Conservation (phyloP, 1,139 yeast species). For the Lodderomyces metapsilosis region DNA sequence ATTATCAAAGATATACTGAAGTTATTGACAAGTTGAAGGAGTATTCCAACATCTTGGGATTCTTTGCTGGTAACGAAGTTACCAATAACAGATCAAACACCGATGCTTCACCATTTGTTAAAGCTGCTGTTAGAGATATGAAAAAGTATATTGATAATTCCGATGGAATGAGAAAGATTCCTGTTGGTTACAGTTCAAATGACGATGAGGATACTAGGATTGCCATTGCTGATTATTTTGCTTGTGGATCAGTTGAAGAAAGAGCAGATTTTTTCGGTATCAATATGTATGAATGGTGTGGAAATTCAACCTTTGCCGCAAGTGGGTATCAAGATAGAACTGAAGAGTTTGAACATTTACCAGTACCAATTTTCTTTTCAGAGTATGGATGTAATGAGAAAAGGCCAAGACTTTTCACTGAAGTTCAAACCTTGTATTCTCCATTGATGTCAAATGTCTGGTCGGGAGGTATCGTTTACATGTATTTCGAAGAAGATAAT, state of each 20-base stretch:
- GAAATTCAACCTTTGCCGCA: slow-evolving; percentile 59
- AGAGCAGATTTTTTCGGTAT: slow-evolving; percentile 90
- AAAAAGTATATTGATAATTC: slow-evolving; percentile 68
- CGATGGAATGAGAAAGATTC: slow-evolving; percentile 70
- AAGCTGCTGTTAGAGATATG: slow-evolving; percentile 91
- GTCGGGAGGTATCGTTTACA: slow-evolving; percentile 91
- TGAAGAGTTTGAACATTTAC: slow-evolving; percentile 57
- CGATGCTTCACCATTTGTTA: slow-evolving; percentile 71
- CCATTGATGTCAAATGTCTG: slow-evolving; percentile 57
- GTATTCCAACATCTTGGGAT: slow-evolving; percentile 85
- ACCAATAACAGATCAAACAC: slow-evolving; percentile 55
- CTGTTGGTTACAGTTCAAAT: slow-evolving; percentile 93
- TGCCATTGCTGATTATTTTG: slow-evolving; percentile 78
- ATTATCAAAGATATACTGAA: slow-evolving; percentile 71
- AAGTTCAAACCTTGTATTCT: slow-evolving; percentile 53
- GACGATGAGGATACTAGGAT: slow-evolving; percentile 71
- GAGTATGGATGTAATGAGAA: slow-evolving; percentile 79
- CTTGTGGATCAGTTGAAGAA: slow-evolving; percentile 65
- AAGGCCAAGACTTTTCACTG: slow-evolving; percentile 63
- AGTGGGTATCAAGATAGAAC: slow-evolving; percentile 73
- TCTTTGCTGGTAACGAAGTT: slow-evolving; percentile 91
- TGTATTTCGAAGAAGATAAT: slow-evolving; percentile 83
- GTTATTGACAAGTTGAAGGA: slow-evolving; percentile 80
- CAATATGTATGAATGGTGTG: slow-evolving; percentile 93
- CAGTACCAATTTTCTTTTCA: slow-evolving; percentile 81